A percentile compares a stretch with the other conserved stretches of the same genome.
These are phyloP conservation scores for Microcyclosporella mali DNA, from an alignment of 2,329 filamentous ascomycete genomes.

Conservation along the genomic window DNA sequence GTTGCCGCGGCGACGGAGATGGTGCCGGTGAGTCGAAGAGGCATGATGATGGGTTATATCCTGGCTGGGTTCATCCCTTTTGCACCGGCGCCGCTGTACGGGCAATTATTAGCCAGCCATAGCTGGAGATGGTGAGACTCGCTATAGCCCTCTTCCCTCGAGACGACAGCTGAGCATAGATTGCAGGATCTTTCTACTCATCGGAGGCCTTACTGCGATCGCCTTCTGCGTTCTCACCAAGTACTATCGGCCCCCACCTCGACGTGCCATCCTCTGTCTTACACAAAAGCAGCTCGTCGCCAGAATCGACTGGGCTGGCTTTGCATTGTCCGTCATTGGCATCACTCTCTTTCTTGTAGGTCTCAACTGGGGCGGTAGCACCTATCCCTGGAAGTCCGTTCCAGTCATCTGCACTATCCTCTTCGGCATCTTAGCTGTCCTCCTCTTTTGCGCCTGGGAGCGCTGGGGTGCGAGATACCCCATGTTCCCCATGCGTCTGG, in stretches of 20 bases:
- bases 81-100: constrained; percentile 54
- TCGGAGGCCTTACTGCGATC: constrained; percentile 46
- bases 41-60: constrained; percentile 54
- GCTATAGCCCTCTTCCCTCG: too few species aligned
- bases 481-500: constrained; percentile 24
- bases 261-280: constrained; percentile 35
- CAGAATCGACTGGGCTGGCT: constrained; percentile 47
- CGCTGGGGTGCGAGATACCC: constrained; percentile 19
- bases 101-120: constrained; percentile 47
- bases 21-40: constrained; percentile 57
- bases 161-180: too few species aligned
- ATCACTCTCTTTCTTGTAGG: constrained; percentile 46
- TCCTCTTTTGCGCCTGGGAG: constrained; percentile 22
- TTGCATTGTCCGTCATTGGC: constrained; percentile 45
- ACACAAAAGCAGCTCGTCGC: constrained; percentile 36
- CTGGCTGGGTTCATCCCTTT: constrained; percentile 58
- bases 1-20: constrained; percentile 62
- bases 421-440: constrained; percentile 17
- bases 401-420: constrained; percentile 20
- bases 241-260: constrained; percentile 49
- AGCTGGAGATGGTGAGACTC: constrained; percentile 47
- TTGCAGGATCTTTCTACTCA: constrained; percentile 42
- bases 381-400: constrained; percentile 13
- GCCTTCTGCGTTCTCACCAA: constrained; percentile 45
- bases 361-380: constrained; percentile 11